A percentile compares a stretch with the other conserved stretches of the same genome.
phyloP scores from a whole-genome alignment of 805 yeast genomes.

The Candida quercuum region DNA sequence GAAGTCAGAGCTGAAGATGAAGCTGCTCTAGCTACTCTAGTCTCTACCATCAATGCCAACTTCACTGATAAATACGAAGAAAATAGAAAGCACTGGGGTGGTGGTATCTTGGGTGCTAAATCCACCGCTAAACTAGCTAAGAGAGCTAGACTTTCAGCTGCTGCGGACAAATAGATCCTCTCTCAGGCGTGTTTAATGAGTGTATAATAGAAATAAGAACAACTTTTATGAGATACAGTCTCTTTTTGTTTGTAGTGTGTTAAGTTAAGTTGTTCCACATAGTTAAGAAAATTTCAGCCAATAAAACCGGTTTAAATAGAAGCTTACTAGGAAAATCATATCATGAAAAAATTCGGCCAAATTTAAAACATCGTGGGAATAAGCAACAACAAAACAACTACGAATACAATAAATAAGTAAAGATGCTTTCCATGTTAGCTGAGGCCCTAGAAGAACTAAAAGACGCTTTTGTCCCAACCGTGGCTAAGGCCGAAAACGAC shows the following conservation, averaged over 20 bases:
- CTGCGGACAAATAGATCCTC: conserved; percentile 13
- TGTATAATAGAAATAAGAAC: background rate
- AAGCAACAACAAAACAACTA: conserved; percentile 3
- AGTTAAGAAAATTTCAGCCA: conserved; percentile 9
- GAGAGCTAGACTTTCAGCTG: conserved; percentile 17
- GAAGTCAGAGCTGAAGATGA: conserved; percentile 94
- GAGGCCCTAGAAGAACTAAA: conserved; percentile 57
- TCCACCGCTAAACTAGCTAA: conserved; percentile 70
- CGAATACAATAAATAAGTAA: background rate
- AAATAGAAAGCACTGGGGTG: conserved; percentile 99
- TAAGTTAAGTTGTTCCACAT: background rate
- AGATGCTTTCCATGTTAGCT: conserved; percentile 31
- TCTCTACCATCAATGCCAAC: conserved; percentile 92
- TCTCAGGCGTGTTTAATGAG: background rate
- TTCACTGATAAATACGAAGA: conserved; percentile 93
- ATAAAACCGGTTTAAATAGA: conserved; percentile 15
- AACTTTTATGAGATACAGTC: too few relatives aligned
- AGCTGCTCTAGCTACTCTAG: conserved; percentile 87
- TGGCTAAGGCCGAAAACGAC: conserved; percentile 70
- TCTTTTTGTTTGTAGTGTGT: too few relatives aligned
- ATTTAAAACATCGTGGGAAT: background rate
- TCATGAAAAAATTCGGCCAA: conserved; percentile 4
- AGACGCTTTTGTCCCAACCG: conserved; percentile 73
- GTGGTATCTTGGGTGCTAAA: conserved; percentile 97
- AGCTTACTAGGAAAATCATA: conserved; percentile 12